phyloP scores from a whole-genome alignment of 1,284 basidiomycete genomes.

The Athelia psychrophila region DNA sequence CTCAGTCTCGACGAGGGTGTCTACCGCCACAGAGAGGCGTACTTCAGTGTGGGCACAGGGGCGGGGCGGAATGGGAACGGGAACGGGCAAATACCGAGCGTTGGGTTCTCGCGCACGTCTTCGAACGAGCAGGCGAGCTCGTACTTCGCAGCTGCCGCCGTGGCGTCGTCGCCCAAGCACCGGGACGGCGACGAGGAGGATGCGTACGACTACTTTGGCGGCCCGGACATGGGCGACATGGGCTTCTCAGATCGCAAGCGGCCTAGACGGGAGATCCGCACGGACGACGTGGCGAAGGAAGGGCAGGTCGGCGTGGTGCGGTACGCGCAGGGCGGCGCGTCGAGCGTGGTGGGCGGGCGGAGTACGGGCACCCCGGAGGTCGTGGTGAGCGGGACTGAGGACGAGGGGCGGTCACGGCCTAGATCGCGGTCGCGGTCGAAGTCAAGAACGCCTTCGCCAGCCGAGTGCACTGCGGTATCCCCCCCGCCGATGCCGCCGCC shows the following conservation, averaged over 20 bases:
- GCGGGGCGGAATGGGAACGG: too few relatives aligned
- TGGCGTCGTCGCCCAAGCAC: background rate
- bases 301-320: conserved; percentile 9
- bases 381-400: conserved; percentile 17
- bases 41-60: conserved; percentile 28
- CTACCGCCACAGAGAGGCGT: conserved; percentile 31
- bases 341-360: conserved; percentile 13
- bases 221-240: conserved; percentile 20
- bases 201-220: conserved; percentile 1
- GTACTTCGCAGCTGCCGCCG: conserved; percentile 7
- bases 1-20: conserved; percentile 17
- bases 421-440: conserved; percentile 33
- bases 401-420: conserved; percentile 16
- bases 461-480: conserved; percentile 13
- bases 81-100: background rate
- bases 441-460: conserved; percentile 42
- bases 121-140: background rate
- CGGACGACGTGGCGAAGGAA: conserved; percentile 26
- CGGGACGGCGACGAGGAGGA: background rate
- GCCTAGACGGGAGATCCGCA: conserved; percentile 16
- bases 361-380: conserved; percentile 21
- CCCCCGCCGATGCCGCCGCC: conserved; percentile 27
- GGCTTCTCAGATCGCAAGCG: conserved; percentile 5
- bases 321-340: conserved; percentile 19
- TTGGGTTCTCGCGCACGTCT: background rate